phyloP scores from a whole-genome alignment of 108 stramenopile genomes.

The Nitzschia inconspicua region DNA sequence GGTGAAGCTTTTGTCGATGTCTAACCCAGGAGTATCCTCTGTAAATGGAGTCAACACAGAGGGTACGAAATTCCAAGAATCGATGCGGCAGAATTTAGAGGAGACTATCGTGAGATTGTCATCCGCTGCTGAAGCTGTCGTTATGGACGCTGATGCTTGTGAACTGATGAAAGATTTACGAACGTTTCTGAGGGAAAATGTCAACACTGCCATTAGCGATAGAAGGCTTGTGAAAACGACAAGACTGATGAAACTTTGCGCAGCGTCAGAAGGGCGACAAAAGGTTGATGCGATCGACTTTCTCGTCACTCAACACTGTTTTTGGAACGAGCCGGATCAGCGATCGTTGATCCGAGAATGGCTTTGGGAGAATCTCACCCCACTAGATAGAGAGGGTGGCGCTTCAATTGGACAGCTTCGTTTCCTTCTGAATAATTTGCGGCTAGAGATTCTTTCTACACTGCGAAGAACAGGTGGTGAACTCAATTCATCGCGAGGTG shows the following conservation, averaged over 20 bases:
- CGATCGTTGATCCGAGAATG: conserved; percentile 45
- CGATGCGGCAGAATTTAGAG: conserved; percentile 37
- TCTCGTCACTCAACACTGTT: conserved; percentile 52
- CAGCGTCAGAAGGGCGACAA: conserved; percentile 53
- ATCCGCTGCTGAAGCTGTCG: conserved; percentile 24
- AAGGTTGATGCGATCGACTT: conserved; percentile 61
- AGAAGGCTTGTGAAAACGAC: conserved; percentile 63
- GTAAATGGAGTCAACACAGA: not conserved
- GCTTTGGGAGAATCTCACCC: conserved; percentile 63
- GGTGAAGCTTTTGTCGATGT: conserved; percentile 44
- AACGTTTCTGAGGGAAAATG: conserved; percentile 47
- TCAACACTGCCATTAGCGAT: conserved; percentile 58
- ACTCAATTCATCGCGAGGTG: conserved; percentile 53
- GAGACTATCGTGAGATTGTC: conserved; percentile 27
- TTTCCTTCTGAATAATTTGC: conserved; percentile 55
- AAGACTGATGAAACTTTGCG: conserved; percentile 52
- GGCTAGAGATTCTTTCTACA: conserved; percentile 31
- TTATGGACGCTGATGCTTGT: conserved; percentile 39
- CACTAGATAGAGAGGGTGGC: conserved; percentile 3
- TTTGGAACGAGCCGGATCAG: conserved; percentile 65
- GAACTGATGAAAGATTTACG: conserved; percentile 46
- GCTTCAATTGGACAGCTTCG: conserved; percentile 24
- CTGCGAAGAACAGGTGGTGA: conserved; percentile 61
- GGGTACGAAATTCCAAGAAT: conserved; percentile 8
- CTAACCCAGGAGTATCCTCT: conserved; percentile 23